phyloP scores from a whole-genome alignment of 148 eudicot species.

The Arbutus unedo region DNA sequence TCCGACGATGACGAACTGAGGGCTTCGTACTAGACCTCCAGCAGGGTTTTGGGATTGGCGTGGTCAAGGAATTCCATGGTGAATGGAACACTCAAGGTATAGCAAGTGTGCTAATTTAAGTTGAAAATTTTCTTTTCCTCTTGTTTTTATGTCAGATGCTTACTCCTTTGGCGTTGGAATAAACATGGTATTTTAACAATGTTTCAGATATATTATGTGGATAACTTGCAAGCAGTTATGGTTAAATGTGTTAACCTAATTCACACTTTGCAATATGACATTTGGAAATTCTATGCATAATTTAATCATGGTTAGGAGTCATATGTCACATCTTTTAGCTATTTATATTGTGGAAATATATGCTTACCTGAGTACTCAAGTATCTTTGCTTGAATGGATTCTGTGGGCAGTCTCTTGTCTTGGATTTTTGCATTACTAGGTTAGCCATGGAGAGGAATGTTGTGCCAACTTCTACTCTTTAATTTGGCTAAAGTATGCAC shows the following conservation, averaged over 20 bases:
- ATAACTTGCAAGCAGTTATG: not conserved
- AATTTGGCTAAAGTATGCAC: not conserved
- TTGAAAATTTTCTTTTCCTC: not conserved
- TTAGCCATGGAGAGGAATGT: not conserved
- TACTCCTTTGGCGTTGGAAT: not conserved
- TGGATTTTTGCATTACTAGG: not conserved
- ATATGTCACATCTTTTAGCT: not conserved
- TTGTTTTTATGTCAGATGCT: not conserved
- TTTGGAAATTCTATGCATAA: not conserved
- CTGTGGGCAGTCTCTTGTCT: not conserved
- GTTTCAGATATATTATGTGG: not conserved
- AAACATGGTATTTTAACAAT: not conserved
- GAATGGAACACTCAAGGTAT: constrained; percentile 58
- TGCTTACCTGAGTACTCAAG: not conserved
- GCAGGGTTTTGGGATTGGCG: constrained; percentile 37
- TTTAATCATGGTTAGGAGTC: not conserved
- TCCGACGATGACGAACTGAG: constrained; percentile 38
- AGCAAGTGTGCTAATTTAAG: not conserved
- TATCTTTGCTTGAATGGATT: not conserved
- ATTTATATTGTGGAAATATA: not conserved
- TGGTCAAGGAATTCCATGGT: constrained; percentile 38
- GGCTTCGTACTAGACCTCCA: constrained; percentile 51
- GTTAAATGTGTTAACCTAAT: not conserved
- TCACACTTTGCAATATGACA: not conserved
- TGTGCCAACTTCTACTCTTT: not conserved